Evolutionary conservation across 768 basidiomycete species (phyloP).

Genomic region (Lactarius sanguifluus): DNA sequence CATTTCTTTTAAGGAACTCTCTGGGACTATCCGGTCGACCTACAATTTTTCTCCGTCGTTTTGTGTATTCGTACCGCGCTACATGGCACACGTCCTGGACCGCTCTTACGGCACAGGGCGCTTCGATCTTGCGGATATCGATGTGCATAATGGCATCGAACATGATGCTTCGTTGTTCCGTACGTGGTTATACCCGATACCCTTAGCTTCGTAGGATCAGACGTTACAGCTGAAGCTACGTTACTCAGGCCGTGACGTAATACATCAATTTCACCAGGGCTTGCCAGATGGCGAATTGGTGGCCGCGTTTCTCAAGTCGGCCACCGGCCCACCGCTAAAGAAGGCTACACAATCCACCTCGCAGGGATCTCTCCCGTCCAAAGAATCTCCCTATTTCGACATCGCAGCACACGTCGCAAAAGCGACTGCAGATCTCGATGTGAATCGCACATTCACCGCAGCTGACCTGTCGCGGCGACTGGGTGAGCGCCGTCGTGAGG

Average conservation of each 20-base stretch:
- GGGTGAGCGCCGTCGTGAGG: constrained; percentile 61
- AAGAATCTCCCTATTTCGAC: constrained; percentile 15
- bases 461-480: constrained; percentile 58
- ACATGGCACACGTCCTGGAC: constrained; percentile 55
- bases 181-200: constrained; percentile 36
- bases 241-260: constrained; percentile 52
- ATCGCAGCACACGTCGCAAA: constrained; percentile 11
- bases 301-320: constrained; percentile 55
- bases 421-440: constrained; percentile 13
- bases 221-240: background rate
- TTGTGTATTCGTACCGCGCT: constrained; percentile 63
- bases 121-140: constrained; percentile 65
- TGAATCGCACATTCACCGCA: constrained; percentile 45
- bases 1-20: constrained; percentile 57
- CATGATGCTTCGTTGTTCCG: constrained; percentile 65
- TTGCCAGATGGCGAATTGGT: constrained; percentile 49
- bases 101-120: constrained; percentile 56
- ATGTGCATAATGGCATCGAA: constrained; percentile 74
- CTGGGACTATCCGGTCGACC: constrained; percentile 45
- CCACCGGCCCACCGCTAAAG: constrained; percentile 52
- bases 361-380: constrained; percentile 3
- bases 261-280: constrained; percentile 52
- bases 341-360: background rate
- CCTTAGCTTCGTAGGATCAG: background rate
- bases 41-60: constrained; percentile 74